A percentile compares a stretch with the other conserved stretches of the same genome.
Evolutionary conservation across 1,284 basidiomycete genomes (phyloP).

Genomic region (Cutaneotrichosporon dermatis): DNA sequence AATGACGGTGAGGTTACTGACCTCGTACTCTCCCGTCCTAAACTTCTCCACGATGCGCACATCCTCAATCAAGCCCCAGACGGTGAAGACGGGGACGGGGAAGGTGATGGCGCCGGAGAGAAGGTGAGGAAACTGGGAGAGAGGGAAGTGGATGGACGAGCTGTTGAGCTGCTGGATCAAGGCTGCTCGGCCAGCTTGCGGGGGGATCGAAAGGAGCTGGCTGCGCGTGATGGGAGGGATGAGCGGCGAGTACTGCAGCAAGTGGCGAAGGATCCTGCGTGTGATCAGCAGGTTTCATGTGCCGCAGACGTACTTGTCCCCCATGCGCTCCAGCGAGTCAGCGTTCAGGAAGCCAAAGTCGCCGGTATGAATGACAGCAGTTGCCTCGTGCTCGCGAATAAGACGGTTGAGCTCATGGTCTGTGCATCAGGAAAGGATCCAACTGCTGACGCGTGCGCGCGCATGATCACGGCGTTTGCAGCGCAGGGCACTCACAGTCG

Average conservation of each 20-base stretch:
- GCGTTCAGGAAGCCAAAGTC: conserved; percentile 98
- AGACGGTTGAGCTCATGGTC: conserved; percentile 79
- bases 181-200: conserved; percentile 46
- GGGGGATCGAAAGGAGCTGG: conserved; percentile 69
- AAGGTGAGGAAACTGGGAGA: conserved; percentile 91
- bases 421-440: conserved; percentile 24
- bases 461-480: not conserved
- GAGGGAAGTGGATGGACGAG: conserved; percentile 53
- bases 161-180: conserved; percentile 55
- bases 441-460: no score
- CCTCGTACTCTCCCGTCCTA: conserved; percentile 70
- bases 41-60: conserved; percentile 89
- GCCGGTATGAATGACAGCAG: conserved; percentile 94
- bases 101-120: conserved; percentile 83
- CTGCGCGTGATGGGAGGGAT: conserved; percentile 75
- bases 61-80: conserved; percentile 97
- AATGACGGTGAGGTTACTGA: conserved; percentile 83
- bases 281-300: conserved; percentile 7
- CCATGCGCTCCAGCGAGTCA: conserved; percentile 79
- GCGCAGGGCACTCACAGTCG: conserved; percentile 41
- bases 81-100: conserved; percentile 87
- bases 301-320: conserved; percentile 61
- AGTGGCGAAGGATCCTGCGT: conserved; percentile 79
- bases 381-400: conserved; percentile 80
- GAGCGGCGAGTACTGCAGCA: conserved; percentile 96